Base-by-base conservation (phyloP, 2,329 filamentous ascomycete genomes). In the Aspergillus quadrilineatus region DNA sequence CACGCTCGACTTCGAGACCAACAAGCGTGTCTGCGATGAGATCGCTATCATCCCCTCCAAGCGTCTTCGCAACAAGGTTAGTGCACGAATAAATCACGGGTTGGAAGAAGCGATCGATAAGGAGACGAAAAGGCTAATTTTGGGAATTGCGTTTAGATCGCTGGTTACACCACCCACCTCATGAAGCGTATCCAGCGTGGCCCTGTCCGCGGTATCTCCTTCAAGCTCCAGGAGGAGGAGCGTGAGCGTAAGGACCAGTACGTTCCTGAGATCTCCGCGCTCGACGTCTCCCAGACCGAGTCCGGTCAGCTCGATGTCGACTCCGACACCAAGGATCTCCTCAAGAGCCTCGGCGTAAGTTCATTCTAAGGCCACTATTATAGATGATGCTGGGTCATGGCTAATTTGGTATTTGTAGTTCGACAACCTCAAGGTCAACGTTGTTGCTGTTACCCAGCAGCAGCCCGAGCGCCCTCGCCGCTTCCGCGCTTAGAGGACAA, bases 161-260 rank as follows among this genome's bases (percentile, higher is more conserved):
- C 94, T 75, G 94, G 94, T 74, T 97, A 96, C 88, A 96, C 93
- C 73, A 97, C 94, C 69, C 92, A 96, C 79, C 79, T 95, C 81
- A 99, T 99, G 95, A 97, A 97, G 89, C 94, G 94, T 82, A 99
- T 99, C 73, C 94, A 97, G 86, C 92, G 94, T 79, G 94, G 94
- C 67, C 94, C 94, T 67, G 94, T 99, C 81, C 95, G 94, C 74
- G 94, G 94, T 85, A 99, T 99, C 83, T 99, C 95, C 81, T 99
- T 99, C 92, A 99, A 99, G 88, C 90, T 99, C 62, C 94, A 99
- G 84, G 94, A 99, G 85, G 94, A 99, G 85, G 94, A 99, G 89
- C 91, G 94, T 86, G 94, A 99, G 85, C 89, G 94, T 79, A 99
- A 99, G 90, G 94, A 99, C 85, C 94, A 99, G 85, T 99, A 97